Evolutionary conservation across 768 basidiomycete species (phyloP), one percentile per base, ranked within the genome.

Genomic region (Suillus hirtellus): DNA sequence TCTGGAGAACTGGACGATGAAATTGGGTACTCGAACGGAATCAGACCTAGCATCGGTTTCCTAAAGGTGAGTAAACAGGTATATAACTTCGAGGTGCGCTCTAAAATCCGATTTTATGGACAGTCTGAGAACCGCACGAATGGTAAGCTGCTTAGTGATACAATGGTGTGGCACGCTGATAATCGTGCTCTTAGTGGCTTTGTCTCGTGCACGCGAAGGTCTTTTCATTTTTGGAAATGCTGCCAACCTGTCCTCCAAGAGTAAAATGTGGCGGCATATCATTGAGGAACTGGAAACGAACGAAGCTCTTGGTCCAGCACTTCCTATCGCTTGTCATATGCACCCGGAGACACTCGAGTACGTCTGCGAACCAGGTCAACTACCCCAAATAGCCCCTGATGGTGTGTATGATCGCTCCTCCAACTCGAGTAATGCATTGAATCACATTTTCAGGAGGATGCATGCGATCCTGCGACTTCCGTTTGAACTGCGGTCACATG

Each of bases 181-280:
- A 11, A 42, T 43, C 42, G 58, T 62, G 60, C 38, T 24, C 21
- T 31, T 64, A 80, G 91, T 92, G 47, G 89, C 92, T 0, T 71
- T 93, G 4, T 91, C 90, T 24, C 81, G 91, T 24, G 90, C 91
- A 4, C 82, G 84, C 56, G 85, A 93, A 64, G 91, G 91, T 5
- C 75, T 93, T 2, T 92, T 81, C 68, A 84, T 93, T 38, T 74
- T 93, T 4, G 91, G 92, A 27, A 90, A 91, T 60, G 84, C 87
- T 0, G 71, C 79, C 0, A 82, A 86, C 47, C 70, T 90, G 49
- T 75, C 81, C 4, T 73, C 78, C 17, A 78, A 75, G 62, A 86
- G 83, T 63, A 59, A 70, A 11, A 88, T 87, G 74, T 92, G 90
- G 91, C 71, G 70, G 1, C 74, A 71, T 0, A 78, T 90, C 15